Evolutionary conservation across 2,329 filamentous ascomycete species (phyloP).

Genomic region (Hypoxylon sp.): DNA sequence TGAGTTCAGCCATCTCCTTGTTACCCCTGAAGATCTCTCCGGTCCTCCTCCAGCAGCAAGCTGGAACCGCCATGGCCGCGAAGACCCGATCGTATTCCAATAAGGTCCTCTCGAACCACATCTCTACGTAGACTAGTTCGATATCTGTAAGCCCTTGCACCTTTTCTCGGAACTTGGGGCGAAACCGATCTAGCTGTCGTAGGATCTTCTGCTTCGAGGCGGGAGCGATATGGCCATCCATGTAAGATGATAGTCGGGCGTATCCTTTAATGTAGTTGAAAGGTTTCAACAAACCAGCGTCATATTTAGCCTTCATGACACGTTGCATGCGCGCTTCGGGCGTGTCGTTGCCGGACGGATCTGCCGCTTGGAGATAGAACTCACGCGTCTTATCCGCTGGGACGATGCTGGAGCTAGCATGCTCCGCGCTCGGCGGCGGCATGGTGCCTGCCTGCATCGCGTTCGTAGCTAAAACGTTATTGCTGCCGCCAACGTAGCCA

Average conservation of each 20-base stretch:
- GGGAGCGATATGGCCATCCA: constrained; percentile 88
- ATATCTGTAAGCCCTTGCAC: constrained; percentile 93
- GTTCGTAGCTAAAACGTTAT: constrained; percentile 52
- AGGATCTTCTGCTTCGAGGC: constrained; percentile 91
- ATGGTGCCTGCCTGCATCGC: constrained; percentile 59
- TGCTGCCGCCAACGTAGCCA: constrained; percentile 58
- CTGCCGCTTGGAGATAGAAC: constrained; percentile 97
- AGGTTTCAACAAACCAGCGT: constrained; percentile 91
- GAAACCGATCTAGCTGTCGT: constrained; percentile 90
- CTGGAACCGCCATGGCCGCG: constrained; percentile 97
- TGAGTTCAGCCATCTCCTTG: constrained; percentile 98
- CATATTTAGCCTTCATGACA: constrained; percentile 93
- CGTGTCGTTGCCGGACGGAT: constrained; percentile 86
- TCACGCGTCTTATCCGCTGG: constrained; percentile 81
- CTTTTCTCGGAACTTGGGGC: constrained; percentile 95
- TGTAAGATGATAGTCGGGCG: constrained; percentile 87
- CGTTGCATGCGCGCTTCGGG: constrained; percentile 97
- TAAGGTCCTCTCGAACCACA: constrained; percentile 97
- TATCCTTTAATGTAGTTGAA: constrained; percentile 99
- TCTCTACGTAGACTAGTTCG: constrained; percentile 93
- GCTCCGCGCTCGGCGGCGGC: constrained; percentile 63
- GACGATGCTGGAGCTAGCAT: constrained; percentile 63
- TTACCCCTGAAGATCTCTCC: constrained; percentile 98
- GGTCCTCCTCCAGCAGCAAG: constrained; percentile 96
- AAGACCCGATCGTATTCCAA: constrained; percentile 99